A percentile compares a stretch with the other conserved stretches of the same genome.
Evolutionary conservation across 2,329 filamentous ascomycete genomes (phyloP).

Genomic region (Xylogone sp.): DNA sequence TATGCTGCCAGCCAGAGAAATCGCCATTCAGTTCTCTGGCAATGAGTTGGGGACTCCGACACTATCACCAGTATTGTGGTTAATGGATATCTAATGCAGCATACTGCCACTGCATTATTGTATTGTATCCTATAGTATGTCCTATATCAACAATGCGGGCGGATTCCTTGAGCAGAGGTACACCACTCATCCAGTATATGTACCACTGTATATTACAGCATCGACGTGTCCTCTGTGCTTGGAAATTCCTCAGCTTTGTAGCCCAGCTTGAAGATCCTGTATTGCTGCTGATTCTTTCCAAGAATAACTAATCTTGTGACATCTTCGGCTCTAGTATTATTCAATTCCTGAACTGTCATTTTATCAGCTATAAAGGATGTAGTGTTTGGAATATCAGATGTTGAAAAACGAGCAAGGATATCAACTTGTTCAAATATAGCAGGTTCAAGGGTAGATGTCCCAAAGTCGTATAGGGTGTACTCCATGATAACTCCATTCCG

Average conservation of each 20-base stretch:
- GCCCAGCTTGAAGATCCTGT: constrained; percentile 21
- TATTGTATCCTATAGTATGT: no score
- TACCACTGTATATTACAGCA: constrained; percentile 13
- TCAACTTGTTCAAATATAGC: constrained; percentile 14
- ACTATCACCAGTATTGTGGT: no score
- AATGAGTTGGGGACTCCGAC: no score
- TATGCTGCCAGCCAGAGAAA: no score
- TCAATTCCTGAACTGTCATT: constrained; percentile 17
- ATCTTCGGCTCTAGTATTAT: constrained; percentile 5
- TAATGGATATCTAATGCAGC: no score
- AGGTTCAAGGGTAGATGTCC: constrained; percentile 1
- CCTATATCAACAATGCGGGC: no score
- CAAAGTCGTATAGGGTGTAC: constrained; percentile 7
- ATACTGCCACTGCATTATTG: no score
- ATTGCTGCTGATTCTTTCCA: constrained; percentile 20
- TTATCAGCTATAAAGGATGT: constrained; percentile 18
- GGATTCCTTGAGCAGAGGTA: no score
- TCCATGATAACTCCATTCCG: constrained; percentile 2
- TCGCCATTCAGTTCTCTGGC: no score
- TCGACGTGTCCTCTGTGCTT: constrained; percentile 17
- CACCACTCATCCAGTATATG: neutral
- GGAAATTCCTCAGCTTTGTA: neutral
- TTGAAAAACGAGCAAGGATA: constrained; percentile 11
- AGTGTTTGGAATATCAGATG: constrained; percentile 10
- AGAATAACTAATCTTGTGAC: constrained; percentile 20